phyloP scores from a whole-genome alignment of 2,329 filamentous ascomycete genomes.

The Diplodia mutila region DNA sequence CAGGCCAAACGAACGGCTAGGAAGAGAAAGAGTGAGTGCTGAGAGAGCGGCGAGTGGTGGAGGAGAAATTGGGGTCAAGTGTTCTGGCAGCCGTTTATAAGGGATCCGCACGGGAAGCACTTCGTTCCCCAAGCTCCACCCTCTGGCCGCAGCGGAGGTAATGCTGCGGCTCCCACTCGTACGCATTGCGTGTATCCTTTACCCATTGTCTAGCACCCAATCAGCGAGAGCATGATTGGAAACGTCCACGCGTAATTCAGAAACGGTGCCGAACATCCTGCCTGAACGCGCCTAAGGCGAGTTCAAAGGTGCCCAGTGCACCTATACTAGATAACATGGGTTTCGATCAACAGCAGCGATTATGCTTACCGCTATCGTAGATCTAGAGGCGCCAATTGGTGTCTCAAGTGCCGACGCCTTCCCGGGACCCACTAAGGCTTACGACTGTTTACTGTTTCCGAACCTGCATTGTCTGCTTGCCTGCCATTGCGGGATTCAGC shows the following conservation, averaged over 20 bases:
- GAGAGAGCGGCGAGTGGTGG: background rate
- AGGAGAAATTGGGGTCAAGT: background rate
- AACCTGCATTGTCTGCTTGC: background rate
- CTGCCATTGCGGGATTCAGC: conserved; percentile 9
- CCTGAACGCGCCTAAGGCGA: background rate
- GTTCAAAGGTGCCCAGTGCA: background rate
- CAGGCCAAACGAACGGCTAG: conserved; percentile 8
- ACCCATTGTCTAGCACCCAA: background rate
- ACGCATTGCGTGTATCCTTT: background rate
- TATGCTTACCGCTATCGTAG: conserved; percentile 17
- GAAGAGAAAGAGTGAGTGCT: background rate
- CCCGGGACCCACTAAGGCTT: conserved; percentile 14
- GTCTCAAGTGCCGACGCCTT: background rate
- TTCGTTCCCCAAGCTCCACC: background rate
- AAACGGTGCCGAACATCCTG: background rate
- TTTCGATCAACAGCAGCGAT: conserved; percentile 1
- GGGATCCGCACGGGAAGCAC: background rate
- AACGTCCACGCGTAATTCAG: background rate
- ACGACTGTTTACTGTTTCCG: conserved; percentile 19
- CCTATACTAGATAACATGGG: background rate
- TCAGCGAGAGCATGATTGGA: background rate
- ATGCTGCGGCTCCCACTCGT: background rate
- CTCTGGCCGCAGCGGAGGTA: background rate
- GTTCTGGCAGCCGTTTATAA: background rate
- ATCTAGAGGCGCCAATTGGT: background rate